Conservation (phyloP, 2,329 filamentous ascomycete genomes). For the Emericellopsis cladophorae region DNA sequence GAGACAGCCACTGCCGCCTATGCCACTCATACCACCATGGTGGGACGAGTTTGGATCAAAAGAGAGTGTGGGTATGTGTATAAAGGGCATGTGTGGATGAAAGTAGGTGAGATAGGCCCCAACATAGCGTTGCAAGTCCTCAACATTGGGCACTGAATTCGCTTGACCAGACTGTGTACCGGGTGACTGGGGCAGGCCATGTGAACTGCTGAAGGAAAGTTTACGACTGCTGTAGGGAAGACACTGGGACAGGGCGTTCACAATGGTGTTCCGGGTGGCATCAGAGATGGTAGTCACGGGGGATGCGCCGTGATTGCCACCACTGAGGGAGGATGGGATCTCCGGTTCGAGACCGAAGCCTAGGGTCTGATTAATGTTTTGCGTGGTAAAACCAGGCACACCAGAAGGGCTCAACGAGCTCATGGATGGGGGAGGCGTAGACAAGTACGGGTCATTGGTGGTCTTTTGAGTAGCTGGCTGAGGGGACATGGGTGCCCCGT, state of each 20-base stretch:
- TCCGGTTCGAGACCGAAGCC: slow-evolving; percentile 55
- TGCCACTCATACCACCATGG: slow-evolving; percentile 43
- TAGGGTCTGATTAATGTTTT: slow-evolving; percentile 53
- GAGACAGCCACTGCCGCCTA: slow-evolving; percentile 74
- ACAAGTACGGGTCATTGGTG: slow-evolving; percentile 63
- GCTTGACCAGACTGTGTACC: slow-evolving; percentile 37
- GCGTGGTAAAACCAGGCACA: slow-evolving; percentile 49
- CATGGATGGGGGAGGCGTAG: slow-evolving; percentile 63
- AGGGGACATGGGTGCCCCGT: slow-evolving; percentile 62
- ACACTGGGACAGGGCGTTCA: slow-evolving; percentile 46
- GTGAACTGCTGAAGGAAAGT: slow-evolving; percentile 44
- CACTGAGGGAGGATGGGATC: slow-evolving; percentile 59
- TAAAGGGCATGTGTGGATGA: slow-evolving; percentile 88
- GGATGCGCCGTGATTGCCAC: slow-evolving; percentile 45
- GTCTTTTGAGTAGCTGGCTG: slow-evolving; percentile 59
- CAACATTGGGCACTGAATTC: slow-evolving; percentile 61
- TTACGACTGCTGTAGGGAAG: slow-evolving; percentile 45
- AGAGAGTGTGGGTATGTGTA: slow-evolving; percentile 82
- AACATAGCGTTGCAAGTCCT: slow-evolving; percentile 82
- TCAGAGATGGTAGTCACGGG: slow-evolving; percentile 54
- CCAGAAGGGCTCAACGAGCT: slow-evolving; percentile 61
- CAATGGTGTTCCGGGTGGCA: slow-evolving; percentile 47
- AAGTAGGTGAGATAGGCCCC: slow-evolving; percentile 84
- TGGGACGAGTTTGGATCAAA: slow-evolving; percentile 64
- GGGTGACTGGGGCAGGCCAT: slow-evolving; percentile 41